These are phyloP conservation scores for Nicotiana paniculata DNA, from an alignment of 257 asterid species.

Conservation along the genomic window DNA sequence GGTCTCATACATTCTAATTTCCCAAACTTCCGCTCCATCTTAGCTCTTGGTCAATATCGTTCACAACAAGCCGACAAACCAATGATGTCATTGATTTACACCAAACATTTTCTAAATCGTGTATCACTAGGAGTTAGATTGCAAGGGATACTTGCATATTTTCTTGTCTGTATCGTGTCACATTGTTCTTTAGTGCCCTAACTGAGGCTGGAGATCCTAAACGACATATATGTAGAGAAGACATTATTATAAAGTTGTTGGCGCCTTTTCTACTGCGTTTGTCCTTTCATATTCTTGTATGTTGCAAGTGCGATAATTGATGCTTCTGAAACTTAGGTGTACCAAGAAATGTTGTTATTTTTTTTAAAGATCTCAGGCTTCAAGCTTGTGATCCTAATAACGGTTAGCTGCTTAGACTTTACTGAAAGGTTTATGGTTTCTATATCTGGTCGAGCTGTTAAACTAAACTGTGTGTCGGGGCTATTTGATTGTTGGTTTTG, in stretches of 20 bases:
- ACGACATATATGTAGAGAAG: background rate
- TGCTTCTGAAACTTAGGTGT: background rate
- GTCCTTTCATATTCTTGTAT: background rate
- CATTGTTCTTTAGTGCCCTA: background rate
- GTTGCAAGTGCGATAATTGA: background rate
- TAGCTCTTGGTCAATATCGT: no score
- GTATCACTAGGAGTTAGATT: background rate
- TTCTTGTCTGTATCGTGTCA: background rate
- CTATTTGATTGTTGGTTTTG: background rate
- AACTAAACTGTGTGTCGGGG: background rate
- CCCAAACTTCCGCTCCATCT: no score
- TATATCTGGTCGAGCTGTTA: background rate
- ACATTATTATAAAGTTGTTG: background rate
- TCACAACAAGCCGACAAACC: background rate
- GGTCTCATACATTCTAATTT: no score
- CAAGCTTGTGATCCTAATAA: background rate
- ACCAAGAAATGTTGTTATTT: background rate
- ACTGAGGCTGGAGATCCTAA: slow-evolving; percentile 2
- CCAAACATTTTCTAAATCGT: no score
- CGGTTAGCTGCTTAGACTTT: background rate
- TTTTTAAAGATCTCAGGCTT: background rate
- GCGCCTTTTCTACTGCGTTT: background rate
- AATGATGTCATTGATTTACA: background rate
- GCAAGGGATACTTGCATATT: background rate
- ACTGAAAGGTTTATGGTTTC: background rate